phyloP scores from a whole-genome alignment of 2,329 filamentous ascomycete genomes.

The Stachybotrys chartarum region DNA sequence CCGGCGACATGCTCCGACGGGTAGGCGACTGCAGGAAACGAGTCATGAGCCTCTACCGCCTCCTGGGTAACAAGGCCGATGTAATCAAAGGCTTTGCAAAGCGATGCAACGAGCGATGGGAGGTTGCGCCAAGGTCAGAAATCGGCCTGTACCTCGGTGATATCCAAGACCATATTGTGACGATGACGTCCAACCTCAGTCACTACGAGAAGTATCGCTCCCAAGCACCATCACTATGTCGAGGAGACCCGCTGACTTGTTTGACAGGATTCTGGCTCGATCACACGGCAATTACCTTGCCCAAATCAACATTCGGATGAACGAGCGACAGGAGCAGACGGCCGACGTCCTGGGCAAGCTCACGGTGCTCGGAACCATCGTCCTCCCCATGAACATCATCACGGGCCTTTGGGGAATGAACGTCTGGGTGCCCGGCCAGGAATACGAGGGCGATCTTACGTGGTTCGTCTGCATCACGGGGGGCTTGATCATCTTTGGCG shows the following conservation, averaged over 20 bases:
- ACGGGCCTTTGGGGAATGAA: slow-evolving; percentile 99
- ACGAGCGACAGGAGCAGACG: slow-evolving; percentile 92
- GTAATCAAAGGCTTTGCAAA: slow-evolving; percentile 99
- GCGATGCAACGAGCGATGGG: slow-evolving; percentile 95
- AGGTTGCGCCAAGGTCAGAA: slow-evolving; percentile 87
- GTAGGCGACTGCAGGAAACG: slow-evolving; percentile 94
- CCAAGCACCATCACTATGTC: not conserved
- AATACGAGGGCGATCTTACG: slow-evolving; percentile 62
- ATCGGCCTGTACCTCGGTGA: slow-evolving; percentile 97
- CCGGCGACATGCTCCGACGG: slow-evolving; percentile 80
- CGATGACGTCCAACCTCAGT: slow-evolving; percentile 92
- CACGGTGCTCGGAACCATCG: slow-evolving; percentile 93
- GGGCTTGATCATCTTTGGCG: slow-evolving; percentile 70
- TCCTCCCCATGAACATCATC: slow-evolving; percentile 98
- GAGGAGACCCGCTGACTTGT: not conserved
- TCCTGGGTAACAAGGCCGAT: slow-evolving; percentile 95
- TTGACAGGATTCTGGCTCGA: slow-evolving; percentile 69
- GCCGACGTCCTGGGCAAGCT: slow-evolving; percentile 91
- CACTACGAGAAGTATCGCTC: slow-evolving; percentile 85
- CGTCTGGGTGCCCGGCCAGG: slow-evolving; percentile 89
- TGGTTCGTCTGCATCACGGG: slow-evolving; percentile 75
- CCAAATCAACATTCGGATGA: slow-evolving; percentile 98
- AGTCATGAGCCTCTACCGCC: slow-evolving; percentile 89
- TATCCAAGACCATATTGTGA: slow-evolving; percentile 98
- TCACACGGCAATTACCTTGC: slow-evolving; percentile 97